phyloP scores from a whole-genome alignment of 768 basidiomycete genomes.

The Omphalotus guepiniiformis region DNA sequence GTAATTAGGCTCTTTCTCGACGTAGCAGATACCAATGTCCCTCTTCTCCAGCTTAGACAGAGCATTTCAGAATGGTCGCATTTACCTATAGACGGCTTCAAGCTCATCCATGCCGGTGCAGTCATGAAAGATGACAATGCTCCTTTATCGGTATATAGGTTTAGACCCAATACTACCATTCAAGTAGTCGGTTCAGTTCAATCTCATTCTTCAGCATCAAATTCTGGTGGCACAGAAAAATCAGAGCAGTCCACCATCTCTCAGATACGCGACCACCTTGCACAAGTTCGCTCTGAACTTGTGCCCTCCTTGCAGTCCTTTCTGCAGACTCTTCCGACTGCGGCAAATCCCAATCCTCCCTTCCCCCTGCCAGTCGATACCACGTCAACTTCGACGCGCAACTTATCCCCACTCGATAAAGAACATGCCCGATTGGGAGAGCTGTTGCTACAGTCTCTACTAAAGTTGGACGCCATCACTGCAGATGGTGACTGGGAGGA shows the following conservation, averaged over 20 bases:
- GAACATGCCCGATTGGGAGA: conserved; percentile 67
- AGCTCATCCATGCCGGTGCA: conserved; percentile 86
- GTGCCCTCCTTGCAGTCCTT: conserved; percentile 56
- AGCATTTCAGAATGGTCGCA: conserved; percentile 72
- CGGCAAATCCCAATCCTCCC: conserved; percentile 6
- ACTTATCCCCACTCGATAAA: conserved; percentile 23
- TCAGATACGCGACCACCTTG: conserved; percentile 31
- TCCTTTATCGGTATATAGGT: conserved; percentile 69
- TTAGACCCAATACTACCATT: conserved; percentile 66
- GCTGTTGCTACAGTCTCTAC: conserved; percentile 78
- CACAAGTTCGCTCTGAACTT: conserved; percentile 48
- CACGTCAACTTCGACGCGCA: conserved; percentile 16
- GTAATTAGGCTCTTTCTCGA: conserved; percentile 6
- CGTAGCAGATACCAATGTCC: conserved; percentile 22
- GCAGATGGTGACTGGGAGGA: conserved; percentile 73
- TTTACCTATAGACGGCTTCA: conserved; percentile 66
- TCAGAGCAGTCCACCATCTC: conserved; percentile 34
- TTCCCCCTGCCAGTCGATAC: conserved; percentile 14
- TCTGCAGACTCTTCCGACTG: conserved; percentile 27
- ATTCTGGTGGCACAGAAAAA: conserved; percentile 14
- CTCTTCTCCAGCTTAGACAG: conserved; percentile 50
- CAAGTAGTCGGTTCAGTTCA: conserved; percentile 50
- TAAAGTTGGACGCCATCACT: conserved; percentile 79
- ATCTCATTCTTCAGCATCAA: conserved; percentile 3
- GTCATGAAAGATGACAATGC: conserved; percentile 82